Conservation (phyloP, 1,284 basidiomycete genomes). For the Cutaneotrichosporon sp. region DNA sequence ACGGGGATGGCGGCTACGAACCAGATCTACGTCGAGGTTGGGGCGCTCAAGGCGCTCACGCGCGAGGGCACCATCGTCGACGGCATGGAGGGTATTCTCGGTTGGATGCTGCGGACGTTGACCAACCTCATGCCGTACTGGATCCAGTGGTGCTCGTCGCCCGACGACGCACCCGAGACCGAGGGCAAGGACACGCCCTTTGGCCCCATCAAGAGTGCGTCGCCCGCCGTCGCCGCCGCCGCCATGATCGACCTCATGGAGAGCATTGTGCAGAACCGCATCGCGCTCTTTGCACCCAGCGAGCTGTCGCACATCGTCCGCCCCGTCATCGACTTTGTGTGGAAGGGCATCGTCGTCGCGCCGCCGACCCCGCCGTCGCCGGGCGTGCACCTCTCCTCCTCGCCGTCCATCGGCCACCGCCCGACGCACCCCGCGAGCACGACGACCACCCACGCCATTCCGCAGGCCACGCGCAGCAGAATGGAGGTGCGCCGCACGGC, state of each 20-base stretch:
- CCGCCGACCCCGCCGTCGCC: neutral
- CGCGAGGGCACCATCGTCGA: constrained; percentile 38
- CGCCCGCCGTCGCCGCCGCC: constrained; percentile 30
- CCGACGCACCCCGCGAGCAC: neutral
- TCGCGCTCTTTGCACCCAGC: constrained; percentile 42
- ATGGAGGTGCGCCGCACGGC: constrained; percentile 11
- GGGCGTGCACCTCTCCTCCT: neutral
- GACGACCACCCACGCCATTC: neutral
- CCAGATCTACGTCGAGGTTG: constrained; percentile 42
- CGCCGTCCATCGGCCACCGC: constrained; percentile 15
- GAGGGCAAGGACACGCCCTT: constrained; percentile 23
- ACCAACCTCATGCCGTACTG: constrained; percentile 33
- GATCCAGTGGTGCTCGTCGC: constrained; percentile 34
- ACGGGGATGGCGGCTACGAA: constrained; percentile 27
- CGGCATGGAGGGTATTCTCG: constrained; percentile 41
- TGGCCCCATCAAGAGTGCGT: constrained; percentile 32
- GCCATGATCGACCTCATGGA: constrained; percentile 42
- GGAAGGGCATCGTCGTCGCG: constrained; percentile 33
- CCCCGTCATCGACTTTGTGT: constrained; percentile 41
- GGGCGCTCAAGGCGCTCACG: constrained; percentile 41
- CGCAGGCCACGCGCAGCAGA: constrained; percentile 2
- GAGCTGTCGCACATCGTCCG: constrained; percentile 42
- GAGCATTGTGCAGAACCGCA: constrained; percentile 38
- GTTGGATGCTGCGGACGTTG: constrained; percentile 35
- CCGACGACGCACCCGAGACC: neutral